Percentiles rank a stretch among this genome's conserved stretches.
Conservation (phyloP, 2,329 filamentous ascomycete genomes). For the Clarireedia monteithiana region DNA sequence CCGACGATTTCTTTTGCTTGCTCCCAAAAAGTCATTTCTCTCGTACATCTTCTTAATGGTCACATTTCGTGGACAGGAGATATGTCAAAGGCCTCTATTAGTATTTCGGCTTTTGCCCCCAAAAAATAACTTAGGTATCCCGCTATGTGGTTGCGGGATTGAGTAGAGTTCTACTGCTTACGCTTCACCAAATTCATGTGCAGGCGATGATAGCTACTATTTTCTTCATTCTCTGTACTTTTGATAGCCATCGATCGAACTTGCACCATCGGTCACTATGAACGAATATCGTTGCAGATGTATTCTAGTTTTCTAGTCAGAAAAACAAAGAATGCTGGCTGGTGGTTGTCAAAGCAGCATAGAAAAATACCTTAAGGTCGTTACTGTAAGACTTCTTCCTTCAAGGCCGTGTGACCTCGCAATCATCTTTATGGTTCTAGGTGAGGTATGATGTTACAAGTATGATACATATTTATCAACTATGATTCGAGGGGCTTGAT, state of each 20-base stretch:
- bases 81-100: conserved; percentile 18
- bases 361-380: conserved; percentile 26
- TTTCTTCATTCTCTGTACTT: conserved; percentile 29
- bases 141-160: conserved; percentile 23
- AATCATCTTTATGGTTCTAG: neutral
- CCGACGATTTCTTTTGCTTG: conserved; percentile 18
- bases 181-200: conserved; percentile 21
- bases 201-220: conserved; percentile 27
- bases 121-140: conserved; percentile 14
- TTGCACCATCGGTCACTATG: conserved; percentile 24
- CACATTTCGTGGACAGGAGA: conserved; percentile 25
- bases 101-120: conserved; percentile 21
- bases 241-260: conserved; percentile 21
- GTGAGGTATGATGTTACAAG: conserved; percentile 5
- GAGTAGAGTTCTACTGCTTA: conserved; percentile 30
- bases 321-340: conserved; percentile 23
- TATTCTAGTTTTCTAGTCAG: conserved; percentile 27
- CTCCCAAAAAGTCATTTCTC: conserved; percentile 26
- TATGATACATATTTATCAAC: neutral
- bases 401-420: neutral
- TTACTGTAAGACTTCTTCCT: conserved; percentile 13
- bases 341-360: conserved; percentile 22
- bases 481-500: conserved; percentile 58
- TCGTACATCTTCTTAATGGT: conserved; percentile 28
- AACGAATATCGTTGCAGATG: conserved; percentile 28